Evolutionary conservation across 2,329 filamentous ascomycete species (phyloP).

Genomic region (Fusarium decemcellulare): DNA sequence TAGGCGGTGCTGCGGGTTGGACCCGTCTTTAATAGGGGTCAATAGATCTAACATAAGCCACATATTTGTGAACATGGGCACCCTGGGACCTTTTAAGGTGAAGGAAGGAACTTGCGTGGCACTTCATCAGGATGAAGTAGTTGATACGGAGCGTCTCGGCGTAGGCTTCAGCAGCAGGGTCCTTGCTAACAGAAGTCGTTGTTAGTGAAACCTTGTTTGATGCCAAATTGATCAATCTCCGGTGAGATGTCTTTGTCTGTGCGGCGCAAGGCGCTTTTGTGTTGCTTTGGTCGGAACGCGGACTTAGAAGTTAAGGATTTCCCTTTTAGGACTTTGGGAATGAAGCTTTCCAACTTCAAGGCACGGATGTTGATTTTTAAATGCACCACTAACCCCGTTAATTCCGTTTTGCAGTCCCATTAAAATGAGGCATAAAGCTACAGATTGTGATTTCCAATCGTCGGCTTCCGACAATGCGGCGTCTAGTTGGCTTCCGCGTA

Average conservation of each 20-base stretch:
- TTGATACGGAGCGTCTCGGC: constrained; percentile 36
- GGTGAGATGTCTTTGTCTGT: neutral
- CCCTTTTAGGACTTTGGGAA: constrained; percentile 15
- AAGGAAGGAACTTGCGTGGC: constrained; percentile 25
- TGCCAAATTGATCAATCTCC: too few species aligned
- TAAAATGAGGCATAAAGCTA: neutral
- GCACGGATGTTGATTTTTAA: constrained; percentile 2
- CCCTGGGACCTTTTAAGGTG: neutral
- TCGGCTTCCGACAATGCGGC: constrained; percentile 30
- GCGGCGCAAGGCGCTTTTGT: neutral
- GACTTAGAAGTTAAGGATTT: constrained; percentile 29
- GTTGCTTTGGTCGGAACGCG: neutral
- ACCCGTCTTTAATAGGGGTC: constrained; percentile 31
- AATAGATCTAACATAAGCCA: constrained; percentile 23
- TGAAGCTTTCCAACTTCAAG: neutral
- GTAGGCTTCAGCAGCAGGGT: constrained; percentile 32
- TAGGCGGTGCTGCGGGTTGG: constrained; percentile 39
- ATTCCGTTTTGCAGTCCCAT: constrained; percentile 9
- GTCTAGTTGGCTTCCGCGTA: constrained; percentile 10
- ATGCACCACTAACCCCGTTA: constrained; percentile 31
- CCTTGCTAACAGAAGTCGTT: constrained; percentile 16
- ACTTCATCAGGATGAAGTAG: constrained; percentile 40
- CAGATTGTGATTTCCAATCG: neutral
- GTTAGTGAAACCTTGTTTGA: neutral
- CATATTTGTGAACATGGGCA: constrained; percentile 12